Percentiles rank a stretch among this genome's conserved stretches.
Conservation (phyloP, 208 protist genomes). For the Vickermania spadyakhi region DNA sequence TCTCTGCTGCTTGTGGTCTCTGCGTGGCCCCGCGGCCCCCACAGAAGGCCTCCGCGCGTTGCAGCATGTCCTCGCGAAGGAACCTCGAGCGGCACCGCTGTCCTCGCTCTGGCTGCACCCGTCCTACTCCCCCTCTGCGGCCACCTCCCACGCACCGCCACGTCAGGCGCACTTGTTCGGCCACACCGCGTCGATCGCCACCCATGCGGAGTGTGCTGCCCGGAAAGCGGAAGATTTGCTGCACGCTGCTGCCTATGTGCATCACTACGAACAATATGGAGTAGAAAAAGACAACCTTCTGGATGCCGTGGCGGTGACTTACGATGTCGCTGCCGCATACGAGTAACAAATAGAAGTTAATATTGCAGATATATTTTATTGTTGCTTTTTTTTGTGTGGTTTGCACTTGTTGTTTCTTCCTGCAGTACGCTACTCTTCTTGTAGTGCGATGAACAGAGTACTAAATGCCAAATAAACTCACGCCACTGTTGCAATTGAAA, state of each 20-base stretch:
- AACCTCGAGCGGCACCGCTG: constrained; percentile 9
- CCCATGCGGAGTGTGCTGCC: constrained; percentile 19
- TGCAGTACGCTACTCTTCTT: too few relatives aligned
- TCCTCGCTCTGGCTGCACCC: constrained; percentile 31
- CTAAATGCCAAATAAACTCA: too few relatives aligned
- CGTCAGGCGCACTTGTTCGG: constrained; percentile 41
- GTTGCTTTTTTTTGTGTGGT: constrained; percentile 1
- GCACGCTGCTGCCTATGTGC: constrained; percentile 40
- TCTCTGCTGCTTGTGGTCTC: constrained; percentile 57
- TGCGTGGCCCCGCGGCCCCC: constrained; percentile 26
- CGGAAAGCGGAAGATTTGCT: constrained; percentile 35
- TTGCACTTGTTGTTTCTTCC: background rate
- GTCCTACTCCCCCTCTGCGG: constrained; percentile 7
- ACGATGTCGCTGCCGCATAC: constrained; percentile 54
- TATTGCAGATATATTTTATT: constrained; percentile 3
- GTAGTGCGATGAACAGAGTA: too few relatives aligned
- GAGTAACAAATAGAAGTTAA: background rate
- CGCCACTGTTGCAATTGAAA: too few relatives aligned
- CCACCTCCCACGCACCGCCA: constrained; percentile 1
- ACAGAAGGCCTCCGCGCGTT: constrained; percentile 42
- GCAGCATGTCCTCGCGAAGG: constrained; percentile 21
- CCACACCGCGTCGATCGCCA: constrained; percentile 26
- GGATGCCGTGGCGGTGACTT: constrained; percentile 32
- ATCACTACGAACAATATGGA: constrained; percentile 65
- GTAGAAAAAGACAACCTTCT: constrained; percentile 33